These are phyloP conservation scores for Alternaria solani DNA, from an alignment of 2,329 filamentous ascomycete species.

Conservation along the genomic window DNA sequence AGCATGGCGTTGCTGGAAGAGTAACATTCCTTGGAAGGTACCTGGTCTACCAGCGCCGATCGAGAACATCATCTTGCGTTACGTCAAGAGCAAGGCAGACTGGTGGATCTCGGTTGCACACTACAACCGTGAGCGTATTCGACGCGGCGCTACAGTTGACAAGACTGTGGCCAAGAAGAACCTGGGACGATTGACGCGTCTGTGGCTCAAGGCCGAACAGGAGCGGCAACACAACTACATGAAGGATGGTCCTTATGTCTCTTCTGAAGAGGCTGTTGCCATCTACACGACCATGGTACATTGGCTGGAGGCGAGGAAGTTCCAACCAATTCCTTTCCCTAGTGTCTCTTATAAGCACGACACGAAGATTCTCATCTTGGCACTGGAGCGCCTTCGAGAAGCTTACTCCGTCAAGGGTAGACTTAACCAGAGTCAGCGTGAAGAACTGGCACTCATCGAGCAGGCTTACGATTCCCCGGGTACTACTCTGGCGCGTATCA, in stretches of 20 bases:
- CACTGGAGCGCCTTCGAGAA: constrained; percentile 89
- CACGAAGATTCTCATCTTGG: constrained; percentile 97
- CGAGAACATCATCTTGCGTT: constrained; percentile 97
- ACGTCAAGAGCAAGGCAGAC: constrained; percentile 98
- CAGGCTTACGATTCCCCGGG: constrained; percentile 98
- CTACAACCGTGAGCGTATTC: constrained; percentile 97
- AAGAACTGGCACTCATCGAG: constrained; percentile 95
- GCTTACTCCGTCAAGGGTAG: constrained; percentile 98
- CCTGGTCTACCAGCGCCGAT: constrained; percentile 95
- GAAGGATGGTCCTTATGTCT: constrained; percentile 98
- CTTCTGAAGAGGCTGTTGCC: constrained; percentile 96
- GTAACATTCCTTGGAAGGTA: constrained; percentile 99
- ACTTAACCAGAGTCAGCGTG: constrained; percentile 95
- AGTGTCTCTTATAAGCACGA: constrained; percentile 99
- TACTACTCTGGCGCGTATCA: constrained; percentile 94
- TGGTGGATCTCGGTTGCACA: constrained; percentile 99
- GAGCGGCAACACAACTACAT: constrained; percentile 99
- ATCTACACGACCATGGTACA: constrained; percentile 99
- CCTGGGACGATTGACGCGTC: constrained; percentile 86
- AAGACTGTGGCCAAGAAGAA: constrained; percentile 99
- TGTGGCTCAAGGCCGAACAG: constrained; percentile 98
- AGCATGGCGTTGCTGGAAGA: constrained; percentile 99
- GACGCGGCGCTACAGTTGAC: constrained; percentile 94
- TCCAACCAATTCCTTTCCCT: constrained; percentile 97
- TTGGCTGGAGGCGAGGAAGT: constrained; percentile 98